Conservation (phyloP, 441 rosid genomes). For the Croton setiger region DNA sequence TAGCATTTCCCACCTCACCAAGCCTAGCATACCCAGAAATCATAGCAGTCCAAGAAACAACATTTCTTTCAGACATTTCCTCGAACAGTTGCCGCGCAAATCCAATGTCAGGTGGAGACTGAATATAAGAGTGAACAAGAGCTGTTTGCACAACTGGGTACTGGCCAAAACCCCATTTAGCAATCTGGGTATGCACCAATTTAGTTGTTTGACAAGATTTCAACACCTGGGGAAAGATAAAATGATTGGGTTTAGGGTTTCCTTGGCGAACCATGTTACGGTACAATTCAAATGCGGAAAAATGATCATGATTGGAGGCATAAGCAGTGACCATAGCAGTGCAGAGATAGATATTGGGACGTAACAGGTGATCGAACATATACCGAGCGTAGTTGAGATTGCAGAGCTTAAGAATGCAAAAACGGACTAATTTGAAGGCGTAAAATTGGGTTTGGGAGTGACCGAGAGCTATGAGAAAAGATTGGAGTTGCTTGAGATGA, state of each 20-base stretch:
- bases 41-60: too few species aligned
- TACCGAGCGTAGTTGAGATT: slow-evolving; percentile 57
- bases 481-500: slow-evolving; percentile 77
- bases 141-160: slow-evolving; percentile 76
- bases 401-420: slow-evolving; percentile 51
- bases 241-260: slow-evolving; percentile 62
- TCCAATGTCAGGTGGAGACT: slow-evolving; percentile 33
- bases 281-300: slow-evolving; percentile 48
- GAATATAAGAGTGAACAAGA: slow-evolving; percentile 61
- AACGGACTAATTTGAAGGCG: slow-evolving; percentile 73
- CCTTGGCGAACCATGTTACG: slow-evolving; percentile 52
- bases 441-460: slow-evolving; percentile 56
- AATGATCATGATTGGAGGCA: slow-evolving; percentile 40
- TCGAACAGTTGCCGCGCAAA: slow-evolving; percentile 26
- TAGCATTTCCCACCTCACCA: slow-evolving; percentile 42
- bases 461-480: slow-evolving; percentile 48
- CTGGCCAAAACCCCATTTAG: slow-evolving; percentile 49
- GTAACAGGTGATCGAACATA: slow-evolving; percentile 45
- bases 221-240: slow-evolving; percentile 67
- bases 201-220: slow-evolving; percentile 43
- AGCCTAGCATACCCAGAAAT: slow-evolving; percentile 10
- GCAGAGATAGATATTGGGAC: slow-evolving; percentile 64
- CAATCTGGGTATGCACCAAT: slow-evolving; percentile 54
- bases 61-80: too few species aligned
- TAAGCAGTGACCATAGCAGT: slow-evolving; percentile 74